phyloP scores from a whole-genome alignment of 208 protist species.

The Trypanosoma cruzi region DNA sequence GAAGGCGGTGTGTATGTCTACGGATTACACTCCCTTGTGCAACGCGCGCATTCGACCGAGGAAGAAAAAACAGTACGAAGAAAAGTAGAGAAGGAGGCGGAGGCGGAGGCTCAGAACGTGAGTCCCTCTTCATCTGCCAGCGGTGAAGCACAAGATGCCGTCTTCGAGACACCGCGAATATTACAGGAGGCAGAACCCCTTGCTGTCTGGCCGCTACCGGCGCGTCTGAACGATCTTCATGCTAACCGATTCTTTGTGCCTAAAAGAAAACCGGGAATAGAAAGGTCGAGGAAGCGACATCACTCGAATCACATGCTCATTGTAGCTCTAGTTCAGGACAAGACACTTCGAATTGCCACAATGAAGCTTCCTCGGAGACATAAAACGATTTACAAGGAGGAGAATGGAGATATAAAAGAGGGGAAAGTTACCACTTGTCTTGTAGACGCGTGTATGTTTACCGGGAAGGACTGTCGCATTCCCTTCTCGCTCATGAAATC shows the following conservation, averaged over 20 bases:
- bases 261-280: constrained; percentile 14
- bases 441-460: constrained; percentile 36
- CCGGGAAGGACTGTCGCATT: constrained; percentile 44
- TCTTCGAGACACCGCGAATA: background rate
- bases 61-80: background rate
- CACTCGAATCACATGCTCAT: constrained; percentile 58
- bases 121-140: background rate
- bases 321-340: constrained; percentile 70
- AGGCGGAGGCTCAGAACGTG: background rate
- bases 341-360: constrained; percentile 61
- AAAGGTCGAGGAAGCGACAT: background rate
- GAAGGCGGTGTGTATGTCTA: constrained; percentile 59
- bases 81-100: background rate
- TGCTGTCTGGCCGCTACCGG: constrained; percentile 58
- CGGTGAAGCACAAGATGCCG: background rate
- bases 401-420: background rate
- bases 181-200: constrained; percentile 34
- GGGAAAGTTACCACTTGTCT: constrained; percentile 6
- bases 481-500: constrained; percentile 71
- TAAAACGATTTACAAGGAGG: background rate
- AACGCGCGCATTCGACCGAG: background rate
- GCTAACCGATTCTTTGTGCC: constrained; percentile 65
- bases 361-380: constrained; percentile 42
- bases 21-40: constrained; percentile 45
- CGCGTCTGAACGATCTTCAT: constrained; percentile 78